Base-by-base conservation (phyloP, 1,139 yeast species). In the Yamadazyma taylorii region DNA sequence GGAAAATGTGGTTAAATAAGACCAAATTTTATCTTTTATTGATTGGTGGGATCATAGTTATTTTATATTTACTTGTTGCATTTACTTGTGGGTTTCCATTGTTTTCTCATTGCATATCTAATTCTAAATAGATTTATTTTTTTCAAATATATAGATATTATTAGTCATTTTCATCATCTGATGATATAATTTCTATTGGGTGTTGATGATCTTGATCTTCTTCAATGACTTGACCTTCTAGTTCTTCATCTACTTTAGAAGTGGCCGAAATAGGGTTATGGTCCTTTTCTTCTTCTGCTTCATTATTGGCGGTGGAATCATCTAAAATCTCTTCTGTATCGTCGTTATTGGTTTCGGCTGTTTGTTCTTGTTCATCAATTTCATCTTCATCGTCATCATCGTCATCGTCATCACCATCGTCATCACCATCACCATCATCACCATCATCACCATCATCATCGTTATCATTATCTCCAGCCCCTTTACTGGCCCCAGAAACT, bases 1-100 rank as follows among this genome's bases (percentile, higher is more conserved):
- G 87, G 33, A 73, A 70, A 42, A 75, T 88, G 79, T 81, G 89
- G 86, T 70, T 82, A 67, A 69, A 73, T 32, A 78, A 75, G 37
- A 57, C 73, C 24, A 75, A 69, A 44, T 72, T 78, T 43, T 46
- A 39, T 26, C 53, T 69, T 11, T 46, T 66, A 11, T 41, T 68
- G 10, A 46, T 68, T 2, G 41, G 56, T 0, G 63, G 57, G 4
- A 48, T 62, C 5, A 37, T 60, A 1, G 14, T 71, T 10, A 25
- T 72, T 9, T 37, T 69, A 12, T 77, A 77, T 55, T 43, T 76
- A 24, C 36, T 73, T 17, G 45, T 73, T 13, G 81, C 79, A 2
- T 55, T 66, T 15, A 70, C 66, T 42, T 77, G 83, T 57, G 82
- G 83, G 6, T 68, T 66, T 38, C 81, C 81, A 1, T 58, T 61